Base-by-base conservation (phyloP, 345 rosid genomes). In the Kernera saxatilis region DNA sequence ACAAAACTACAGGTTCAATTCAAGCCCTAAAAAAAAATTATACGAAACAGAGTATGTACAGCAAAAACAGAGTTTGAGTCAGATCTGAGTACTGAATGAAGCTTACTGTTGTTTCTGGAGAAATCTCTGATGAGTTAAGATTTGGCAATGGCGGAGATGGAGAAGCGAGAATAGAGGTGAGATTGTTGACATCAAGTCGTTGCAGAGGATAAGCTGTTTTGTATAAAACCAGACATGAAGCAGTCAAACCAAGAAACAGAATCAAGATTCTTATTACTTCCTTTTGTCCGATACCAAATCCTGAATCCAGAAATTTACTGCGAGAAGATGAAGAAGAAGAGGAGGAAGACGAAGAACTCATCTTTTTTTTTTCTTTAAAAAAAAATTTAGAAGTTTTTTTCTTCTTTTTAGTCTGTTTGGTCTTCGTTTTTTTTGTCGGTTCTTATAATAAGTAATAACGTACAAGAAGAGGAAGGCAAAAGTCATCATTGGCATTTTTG, bases 211-310 rank as follows among this genome's bases (percentile, higher is more conserved):
- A 69, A 36, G 79, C 74, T 27, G 58, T 14, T 62, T 75, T 75
- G 66, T 75, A 75, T 35, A 75, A 21, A 55, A 75, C 52, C 1
- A 75, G 22, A 62, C 75, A 75, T 53, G 79, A 75, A 62, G 75
- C 75, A 36, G 58, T 62, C n/a, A 75, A 53, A 51, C 79, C 79
- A 9, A 69, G 53, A 69, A 75, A 69, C 66, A 75, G 52, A 45
- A 75, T 54, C 70, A 75, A 53, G 66, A 75, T 52, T 69, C 79
- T 75, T 62, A 41, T 54, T 36, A 61, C 60, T n/a, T 69, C 65
- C n/a, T 54, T 75, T 53, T 62, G 59, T 37, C 75, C 58, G 9
- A 62, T 44, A 22, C 14, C 11, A 66, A 56, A 65, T 37, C 54
- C 58, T 26, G 52, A 37, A 44, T 75, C 75, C 23, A 53, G 33